Base-by-base conservation (phyloP, 352 stramenopile genomes). In the Thraustochytrium striatum region DNA sequence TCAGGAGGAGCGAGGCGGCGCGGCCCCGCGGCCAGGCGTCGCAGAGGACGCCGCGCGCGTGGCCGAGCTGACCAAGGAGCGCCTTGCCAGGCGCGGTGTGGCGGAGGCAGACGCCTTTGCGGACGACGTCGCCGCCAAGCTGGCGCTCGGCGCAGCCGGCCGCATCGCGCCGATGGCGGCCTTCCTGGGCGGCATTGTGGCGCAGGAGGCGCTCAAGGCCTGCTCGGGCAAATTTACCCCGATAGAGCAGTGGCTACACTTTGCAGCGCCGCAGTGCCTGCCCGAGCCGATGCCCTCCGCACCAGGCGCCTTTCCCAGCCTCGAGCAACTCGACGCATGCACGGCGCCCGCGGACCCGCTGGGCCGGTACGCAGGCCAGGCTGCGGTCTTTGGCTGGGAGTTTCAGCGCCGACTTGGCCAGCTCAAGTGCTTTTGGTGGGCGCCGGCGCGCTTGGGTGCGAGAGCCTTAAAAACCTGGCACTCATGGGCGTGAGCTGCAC, bases 391-490 rank as follows among this genome's bases (percentile, higher is more conserved):
- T 69, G 85, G 87, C 5, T 83, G 83, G 57, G 79, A 87, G 50
- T 90, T 91, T 70, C 87, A 90, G 59, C 61, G 83, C 36, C 88
- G 90, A 58, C 87, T 97, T 53, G 87, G 91, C 32, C 87, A 89
- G 55, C 79, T 96, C 70, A 94, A 89, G 53, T 85, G 98, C 82
- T 99, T 99, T 81, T 99, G 30, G 93, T 99, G 62, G 97, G 97
- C 32, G 95, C 95, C n/a, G 97, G 97, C 57, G 97, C 96, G 1
- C 98, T 99, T 81, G 96, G 97, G 1, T 99, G 97, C 84, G 97
- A 99, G 86, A 98, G 99, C 92, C 89, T 99, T 3, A 99, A 99
- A 87, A 99, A 99, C 84, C 99, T 95, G 94, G 96, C 96, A 0
- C 91, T 99, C 82, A 99, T 99, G 95, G 96, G 96, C 36, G 91